A percentile compares a stretch with the other conserved stretches of the same genome.
Conservation (phyloP, 2,329 filamentous ascomycete species). For the Fusarium citri region DNA sequence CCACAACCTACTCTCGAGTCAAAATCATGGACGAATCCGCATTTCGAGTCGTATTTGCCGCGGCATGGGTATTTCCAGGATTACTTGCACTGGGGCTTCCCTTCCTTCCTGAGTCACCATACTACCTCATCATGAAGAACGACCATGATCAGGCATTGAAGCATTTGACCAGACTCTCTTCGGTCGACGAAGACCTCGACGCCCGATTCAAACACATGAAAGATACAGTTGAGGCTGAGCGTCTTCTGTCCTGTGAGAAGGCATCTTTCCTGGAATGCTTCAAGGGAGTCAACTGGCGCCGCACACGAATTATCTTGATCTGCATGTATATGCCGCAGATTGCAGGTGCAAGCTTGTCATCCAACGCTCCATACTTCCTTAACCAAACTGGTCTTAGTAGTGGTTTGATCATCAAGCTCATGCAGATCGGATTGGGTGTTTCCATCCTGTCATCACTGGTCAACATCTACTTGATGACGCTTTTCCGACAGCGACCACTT, state of each 20-base stretch:
- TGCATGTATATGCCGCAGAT: slow-evolving; percentile 30
- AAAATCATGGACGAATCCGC: slow-evolving; percentile 9
- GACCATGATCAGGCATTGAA: neutral
- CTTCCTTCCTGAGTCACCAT: slow-evolving; percentile 24
- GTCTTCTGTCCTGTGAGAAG: neutral
- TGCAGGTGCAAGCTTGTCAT: neutral
- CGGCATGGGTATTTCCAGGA: slow-evolving; percentile 15
- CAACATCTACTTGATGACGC: slow-evolving; percentile 25
- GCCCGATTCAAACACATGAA: slow-evolving; percentile 5
- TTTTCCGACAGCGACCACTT: slow-evolving; percentile 16
- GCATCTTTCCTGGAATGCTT: slow-evolving; percentile 19
- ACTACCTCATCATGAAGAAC: slow-evolving; percentile 24
- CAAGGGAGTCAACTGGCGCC: slow-evolving; percentile 21
- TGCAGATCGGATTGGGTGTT: slow-evolving; percentile 16
- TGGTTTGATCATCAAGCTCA: slow-evolving; percentile 3
- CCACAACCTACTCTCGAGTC: neutral
- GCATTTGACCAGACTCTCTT: neutral
- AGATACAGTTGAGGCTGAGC: neutral
- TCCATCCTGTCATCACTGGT: slow-evolving; percentile 6
- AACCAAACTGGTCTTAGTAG: slow-evolving; percentile 4
- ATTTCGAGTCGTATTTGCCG: slow-evolving; percentile 10
- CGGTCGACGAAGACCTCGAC: neutral
- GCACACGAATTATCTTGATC: slow-evolving; percentile 20
- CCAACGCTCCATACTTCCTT: slow-evolving; percentile 16
- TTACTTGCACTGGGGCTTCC: slow-evolving; percentile 17